Percentiles rank a stretch among this genome's conserved stretches.
Conservation (phyloP, 495 filamentous ascomycete species). For the Umbilicaria muhlenbergii region DNA sequence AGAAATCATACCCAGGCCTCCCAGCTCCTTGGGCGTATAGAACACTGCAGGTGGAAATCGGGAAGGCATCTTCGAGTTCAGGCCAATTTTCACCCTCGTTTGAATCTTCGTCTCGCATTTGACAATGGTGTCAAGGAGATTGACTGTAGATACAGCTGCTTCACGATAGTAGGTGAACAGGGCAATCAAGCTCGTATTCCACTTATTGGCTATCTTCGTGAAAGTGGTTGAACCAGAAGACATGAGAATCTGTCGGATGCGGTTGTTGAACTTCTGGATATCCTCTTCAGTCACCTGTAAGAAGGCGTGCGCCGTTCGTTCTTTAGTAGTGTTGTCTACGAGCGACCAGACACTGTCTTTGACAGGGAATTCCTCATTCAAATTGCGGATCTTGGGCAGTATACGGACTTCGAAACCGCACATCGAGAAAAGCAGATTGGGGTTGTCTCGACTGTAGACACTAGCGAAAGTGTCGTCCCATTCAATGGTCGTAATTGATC, state of each 20-base stretch:
- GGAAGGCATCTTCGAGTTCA: conserved; percentile 99
- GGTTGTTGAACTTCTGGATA: conserved; percentile 97
- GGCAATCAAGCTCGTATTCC: conserved; percentile 98
- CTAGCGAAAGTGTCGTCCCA: conserved; percentile 99
- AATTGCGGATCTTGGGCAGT: conserved; percentile 86
- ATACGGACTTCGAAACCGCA: conserved; percentile 96
- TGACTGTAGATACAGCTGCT: conserved; percentile 93
- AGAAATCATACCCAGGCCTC: conserved; percentile 97
- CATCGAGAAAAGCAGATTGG: conserved; percentile 96
- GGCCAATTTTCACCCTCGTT: conserved; percentile 94
- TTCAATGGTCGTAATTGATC: conserved; percentile 92
- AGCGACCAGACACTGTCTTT: conserved; percentile 98
- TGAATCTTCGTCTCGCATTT: conserved; percentile 99
- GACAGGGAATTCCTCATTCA: conserved; percentile 89
- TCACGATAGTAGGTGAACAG: conserved; percentile 99
- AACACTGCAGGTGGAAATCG: conserved; percentile 98
- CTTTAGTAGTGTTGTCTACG: conserved; percentile 90
- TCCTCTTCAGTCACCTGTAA: conserved; percentile 97
- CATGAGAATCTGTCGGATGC: conserved; percentile 98
- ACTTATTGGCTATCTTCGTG: conserved; percentile 99
- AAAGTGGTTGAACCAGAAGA: conserved; percentile 97
- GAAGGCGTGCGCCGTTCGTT: conserved; percentile 95
- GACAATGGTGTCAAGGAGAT: conserved; percentile 92
- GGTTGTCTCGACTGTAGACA: conserved; percentile 97
- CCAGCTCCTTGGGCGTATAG: conserved; percentile 97